Conservation (phyloP, 2,329 filamentous ascomycete species). For the Ophiocordyceps sinensis region DNA sequence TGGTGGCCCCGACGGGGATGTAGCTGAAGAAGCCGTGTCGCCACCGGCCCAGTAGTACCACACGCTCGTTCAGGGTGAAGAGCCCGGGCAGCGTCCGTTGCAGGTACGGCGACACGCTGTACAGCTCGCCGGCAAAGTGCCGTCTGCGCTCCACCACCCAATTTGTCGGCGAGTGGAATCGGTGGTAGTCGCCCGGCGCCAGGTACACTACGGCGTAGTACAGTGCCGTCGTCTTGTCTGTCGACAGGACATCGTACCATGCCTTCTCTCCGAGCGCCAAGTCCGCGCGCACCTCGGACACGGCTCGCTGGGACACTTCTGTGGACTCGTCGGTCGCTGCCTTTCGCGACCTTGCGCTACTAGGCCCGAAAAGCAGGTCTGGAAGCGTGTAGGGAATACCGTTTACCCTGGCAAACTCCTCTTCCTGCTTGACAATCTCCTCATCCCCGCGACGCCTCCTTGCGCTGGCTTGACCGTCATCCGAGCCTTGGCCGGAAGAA, state of each 20-base stretch:
- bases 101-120: constrained; percentile 87
- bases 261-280: constrained; percentile 57
- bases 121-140: constrained; percentile 96
- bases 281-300: constrained; percentile 72
- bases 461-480: constrained; percentile 9
- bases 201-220: constrained; percentile 96
- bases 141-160: constrained; percentile 92
- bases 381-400: constrained; percentile 92
- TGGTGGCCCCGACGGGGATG: constrained; percentile 90
- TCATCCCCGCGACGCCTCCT: constrained; percentile 31
- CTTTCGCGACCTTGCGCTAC: constrained; percentile 28
- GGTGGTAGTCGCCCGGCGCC: constrained; percentile 94
- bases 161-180: constrained; percentile 87
- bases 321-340: constrained; percentile 62
- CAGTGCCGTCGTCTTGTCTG: constrained; percentile 53
- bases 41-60: constrained; percentile 88
- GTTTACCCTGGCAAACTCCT: constrained; percentile 89
- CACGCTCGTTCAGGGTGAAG: constrained; percentile 92
- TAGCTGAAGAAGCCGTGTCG: constrained; percentile 96
- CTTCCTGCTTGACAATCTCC: constrained; percentile 62
- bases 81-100: constrained; percentile 84
- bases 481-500: constrained; percentile 9
- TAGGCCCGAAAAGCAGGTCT: constrained; percentile 64
- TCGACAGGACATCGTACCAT: constrained; percentile 55
- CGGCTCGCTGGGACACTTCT: constrained; percentile 45